Evolutionary conservation across 352 stramenopile genomes (phyloP).

Genomic region (Pythium biforme): DNA sequence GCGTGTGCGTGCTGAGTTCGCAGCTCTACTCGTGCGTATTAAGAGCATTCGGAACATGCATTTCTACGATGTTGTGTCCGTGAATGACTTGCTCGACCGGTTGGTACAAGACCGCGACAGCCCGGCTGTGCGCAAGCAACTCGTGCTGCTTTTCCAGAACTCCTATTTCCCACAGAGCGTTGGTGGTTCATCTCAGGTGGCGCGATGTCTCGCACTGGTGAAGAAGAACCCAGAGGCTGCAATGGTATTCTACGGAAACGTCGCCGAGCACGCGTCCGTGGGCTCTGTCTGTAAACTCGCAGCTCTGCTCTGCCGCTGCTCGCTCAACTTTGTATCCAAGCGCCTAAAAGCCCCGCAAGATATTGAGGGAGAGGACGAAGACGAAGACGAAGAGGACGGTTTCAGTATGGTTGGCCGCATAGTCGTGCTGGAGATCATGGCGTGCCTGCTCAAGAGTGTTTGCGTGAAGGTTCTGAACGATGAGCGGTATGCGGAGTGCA

Average conservation of each 20-base stretch:
- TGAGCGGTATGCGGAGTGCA: slow-evolving; percentile 68
- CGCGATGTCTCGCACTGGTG: slow-evolving; percentile 72
- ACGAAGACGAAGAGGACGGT: slow-evolving; percentile 65
- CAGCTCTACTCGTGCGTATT: slow-evolving; percentile 73
- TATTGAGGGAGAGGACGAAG: slow-evolving; percentile 55
- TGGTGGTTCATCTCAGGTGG: slow-evolving; percentile 76
- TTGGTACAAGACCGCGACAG: slow-evolving; percentile 66
- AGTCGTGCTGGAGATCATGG: slow-evolving; percentile 75
- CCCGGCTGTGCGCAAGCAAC: slow-evolving; percentile 62
- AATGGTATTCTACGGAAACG: slow-evolving; percentile 81
- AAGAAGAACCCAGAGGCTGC: slow-evolving; percentile 81
- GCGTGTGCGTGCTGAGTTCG: slow-evolving; percentile 78
- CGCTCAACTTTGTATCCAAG: slow-evolving; percentile 74
- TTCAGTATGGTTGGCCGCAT: slow-evolving; percentile 71
- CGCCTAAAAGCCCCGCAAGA: slow-evolving; percentile 47
- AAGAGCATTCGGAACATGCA: slow-evolving; percentile 87
- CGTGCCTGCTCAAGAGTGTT: slow-evolving; percentile 69
- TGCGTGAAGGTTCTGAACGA: slow-evolving; percentile 70
- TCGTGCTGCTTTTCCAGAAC: slow-evolving; percentile 82
- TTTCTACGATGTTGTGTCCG: slow-evolving; percentile 84
- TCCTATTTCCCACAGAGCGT: slow-evolving; percentile 87
- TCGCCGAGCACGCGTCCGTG: slow-evolving; percentile 70
- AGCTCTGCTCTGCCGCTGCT: slow-evolving; percentile 71
- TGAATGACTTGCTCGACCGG: slow-evolving; percentile 73
- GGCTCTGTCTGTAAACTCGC: slow-evolving; percentile 82